Evolutionary conservation across 305 asterid genomes (phyloP).

Genomic region (Caryopteris hybrid): DNA sequence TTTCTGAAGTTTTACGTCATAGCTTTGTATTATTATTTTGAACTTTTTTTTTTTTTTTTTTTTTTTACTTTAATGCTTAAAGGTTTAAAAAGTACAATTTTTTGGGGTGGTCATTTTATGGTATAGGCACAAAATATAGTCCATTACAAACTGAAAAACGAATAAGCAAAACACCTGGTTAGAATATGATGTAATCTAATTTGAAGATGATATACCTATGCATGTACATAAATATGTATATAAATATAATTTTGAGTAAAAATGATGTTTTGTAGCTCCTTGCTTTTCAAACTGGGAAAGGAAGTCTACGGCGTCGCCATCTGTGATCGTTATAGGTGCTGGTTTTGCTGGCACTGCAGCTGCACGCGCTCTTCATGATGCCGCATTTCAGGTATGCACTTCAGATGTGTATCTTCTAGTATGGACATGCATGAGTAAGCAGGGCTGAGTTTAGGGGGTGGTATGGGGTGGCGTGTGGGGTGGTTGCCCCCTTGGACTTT

Average conservation of each 20-base stretch:
- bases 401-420: neutral
- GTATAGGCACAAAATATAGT: neutral
- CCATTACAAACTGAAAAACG: neutral
- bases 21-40: neutral
- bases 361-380: slow-evolving; percentile 82
- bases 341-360: slow-evolving; percentile 90
- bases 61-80: neutral
- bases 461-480: neutral
- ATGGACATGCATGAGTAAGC: neutral
- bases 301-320: slow-evolving; percentile 54
- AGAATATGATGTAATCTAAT: neutral
- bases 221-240: too few species aligned
- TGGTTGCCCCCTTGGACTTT: neutral
- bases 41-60: neutral
- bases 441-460: neutral
- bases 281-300: slow-evolving; percentile 53
- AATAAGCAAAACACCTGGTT: too few species aligned
- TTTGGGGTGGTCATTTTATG: neutral
- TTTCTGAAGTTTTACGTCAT: neutral
- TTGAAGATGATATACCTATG: neutral
- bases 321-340: slow-evolving; percentile 79
- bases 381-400: slow-evolving; percentile 63
- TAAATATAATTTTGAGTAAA: slow-evolving; percentile 24
- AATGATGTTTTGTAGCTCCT: slow-evolving; percentile 38
- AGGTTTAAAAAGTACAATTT: neutral